Evolutionary conservation across 768 basidiomycete species (phyloP), one percentile per base, ranked within the genome.

Genomic region (Hygrocybe coccinea): DNA sequence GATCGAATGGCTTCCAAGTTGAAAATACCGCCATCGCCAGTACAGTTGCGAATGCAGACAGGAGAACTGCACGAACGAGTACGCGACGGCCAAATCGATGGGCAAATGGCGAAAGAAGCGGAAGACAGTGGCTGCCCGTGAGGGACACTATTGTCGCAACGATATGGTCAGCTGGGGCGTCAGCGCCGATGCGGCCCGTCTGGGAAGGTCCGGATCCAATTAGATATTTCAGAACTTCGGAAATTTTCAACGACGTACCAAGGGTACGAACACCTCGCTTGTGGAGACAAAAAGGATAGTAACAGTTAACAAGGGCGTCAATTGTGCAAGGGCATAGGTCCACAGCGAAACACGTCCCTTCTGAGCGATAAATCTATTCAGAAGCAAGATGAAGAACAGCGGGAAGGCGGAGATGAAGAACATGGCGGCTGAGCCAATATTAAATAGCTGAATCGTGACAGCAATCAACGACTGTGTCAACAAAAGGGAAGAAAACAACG

Each of bases 211-310:
- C 2, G 24, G 37, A 57, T 56, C 62, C 46, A 46, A 8, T 7
- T 53, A 38, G 33, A 44, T 11, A 29, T 17, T 9, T 6, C 4
- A 14, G 39, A 36, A 36, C n/a, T 17, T 47, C 55, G 35, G 10
- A 41, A 47, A n/a, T n/a, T n/a, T 5, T 11, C 17, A 51, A n/a
- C 6, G 1, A 70, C 81, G 50, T 59, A 89, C 89, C 64, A 97
- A 70, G 6, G 95, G 95, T 0, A 95, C 91, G 63, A 98, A 97
- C 19, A 97, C 87, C 44, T 95, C 89, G 41, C 91, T 62, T 2
- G 87, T 82, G 5, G 83, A 77, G 39, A 79, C 67, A 37, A 83
- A 64, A 34, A 89, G 64, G 61, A 88, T 76, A 0, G 78, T 69
- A 19, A 87, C 85, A 0, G 79, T 74, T 9, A 83, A 64, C 22